Percentiles rank a stretch among this genome's conserved stretches.
Conservation (phyloP, 1,284 basidiomycete genomes). For the Inonotus obliquus region DNA sequence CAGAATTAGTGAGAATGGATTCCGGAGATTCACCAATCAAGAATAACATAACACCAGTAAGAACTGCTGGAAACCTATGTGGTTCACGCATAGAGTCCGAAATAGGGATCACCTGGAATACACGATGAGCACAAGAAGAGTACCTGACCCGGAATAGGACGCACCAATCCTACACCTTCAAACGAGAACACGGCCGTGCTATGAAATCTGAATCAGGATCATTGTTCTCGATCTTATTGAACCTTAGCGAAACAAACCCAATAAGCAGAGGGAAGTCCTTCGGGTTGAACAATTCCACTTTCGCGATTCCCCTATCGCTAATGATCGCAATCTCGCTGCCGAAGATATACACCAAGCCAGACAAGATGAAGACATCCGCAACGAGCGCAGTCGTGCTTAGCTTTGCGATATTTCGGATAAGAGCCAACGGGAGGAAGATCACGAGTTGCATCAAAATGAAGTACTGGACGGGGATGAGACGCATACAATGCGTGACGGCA, state of each 20-base stretch:
- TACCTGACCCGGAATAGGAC: slow-evolving; percentile 24
- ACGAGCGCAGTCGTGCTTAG: slow-evolving; percentile 89
- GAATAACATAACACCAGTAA: slow-evolving; percentile 89
- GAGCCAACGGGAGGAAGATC: slow-evolving; percentile 83
- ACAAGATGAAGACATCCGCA: slow-evolving; percentile 93
- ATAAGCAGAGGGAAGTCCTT: slow-evolving; percentile 90
- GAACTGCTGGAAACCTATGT: slow-evolving; percentile 82
- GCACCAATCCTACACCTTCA: slow-evolving; percentile 91
- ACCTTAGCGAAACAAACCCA: slow-evolving; percentile 49
- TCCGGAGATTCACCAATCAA: slow-evolving; percentile 48
- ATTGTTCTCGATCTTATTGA: slow-evolving; percentile 2
- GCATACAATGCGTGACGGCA: slow-evolving; percentile 78
- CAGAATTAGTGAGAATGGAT: not conserved
- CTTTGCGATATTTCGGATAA: slow-evolving; percentile 89
- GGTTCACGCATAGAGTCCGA: slow-evolving; percentile 96
- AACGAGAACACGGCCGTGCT: slow-evolving; percentile 97
- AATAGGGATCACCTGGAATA: slow-evolving; percentile 79
- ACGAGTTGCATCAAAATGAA: slow-evolving; percentile 84
- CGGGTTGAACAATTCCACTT: slow-evolving; percentile 85
- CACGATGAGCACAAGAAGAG: slow-evolving; percentile 5
- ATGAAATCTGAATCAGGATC: not conserved
- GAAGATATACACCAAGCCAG: slow-evolving; percentile 85
- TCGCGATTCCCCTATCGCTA: slow-evolving; percentile 64
- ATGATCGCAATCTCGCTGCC: slow-evolving; percentile 74
- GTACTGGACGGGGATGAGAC: slow-evolving; percentile 65